A percentile compares a stretch with the other conserved stretches of the same genome.
phyloP scores from a whole-genome alignment of 1,284 basidiomycete species.

The Hemileia vastatrix region DNA sequence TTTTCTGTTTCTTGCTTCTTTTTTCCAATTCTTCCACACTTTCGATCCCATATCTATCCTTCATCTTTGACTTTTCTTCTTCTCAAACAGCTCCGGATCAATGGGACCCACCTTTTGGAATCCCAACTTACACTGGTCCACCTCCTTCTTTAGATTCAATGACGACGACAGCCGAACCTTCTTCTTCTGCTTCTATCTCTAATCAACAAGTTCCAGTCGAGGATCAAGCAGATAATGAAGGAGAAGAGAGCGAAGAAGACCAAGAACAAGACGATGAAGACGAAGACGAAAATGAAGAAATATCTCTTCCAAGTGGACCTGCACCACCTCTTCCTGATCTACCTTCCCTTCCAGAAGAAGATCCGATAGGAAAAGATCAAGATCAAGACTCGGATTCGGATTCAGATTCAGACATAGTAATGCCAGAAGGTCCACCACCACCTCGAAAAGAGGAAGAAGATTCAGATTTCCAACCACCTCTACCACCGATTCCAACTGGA shows the following conservation, averaged over 20 bases:
- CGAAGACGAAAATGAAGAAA: constrained; percentile 5
- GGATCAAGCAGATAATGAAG: background rate
- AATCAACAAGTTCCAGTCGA: background rate
- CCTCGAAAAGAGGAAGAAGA: too few relatives aligned
- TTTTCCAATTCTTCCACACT: background rate
- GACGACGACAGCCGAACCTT: constrained; percentile 7
- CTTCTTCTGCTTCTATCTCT: background rate
- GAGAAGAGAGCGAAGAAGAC: constrained; percentile 17
- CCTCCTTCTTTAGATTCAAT: background rate
- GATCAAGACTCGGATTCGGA: constrained; percentile 25
- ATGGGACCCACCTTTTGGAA: constrained; percentile 7
- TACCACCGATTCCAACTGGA: background rate
- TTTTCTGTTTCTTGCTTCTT: background rate
- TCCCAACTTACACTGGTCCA: constrained; percentile 25
- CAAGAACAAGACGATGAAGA: constrained; percentile 16
- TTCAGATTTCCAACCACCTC: constrained; percentile 5
- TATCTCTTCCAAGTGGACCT: too few relatives aligned
- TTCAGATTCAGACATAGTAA: constrained; percentile 34
- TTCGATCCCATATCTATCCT: background rate
- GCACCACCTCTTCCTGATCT: too few relatives aligned
- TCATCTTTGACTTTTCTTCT: background rate
- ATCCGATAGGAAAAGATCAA: constrained; percentile 27
- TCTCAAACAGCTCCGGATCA: background rate
- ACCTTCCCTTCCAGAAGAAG: too few relatives aligned
- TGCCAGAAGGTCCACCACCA: constrained; percentile 36